Conservation (phyloP, 2,329 filamentous ascomycete genomes). For the Cladophialophora chaetospira region DNA sequence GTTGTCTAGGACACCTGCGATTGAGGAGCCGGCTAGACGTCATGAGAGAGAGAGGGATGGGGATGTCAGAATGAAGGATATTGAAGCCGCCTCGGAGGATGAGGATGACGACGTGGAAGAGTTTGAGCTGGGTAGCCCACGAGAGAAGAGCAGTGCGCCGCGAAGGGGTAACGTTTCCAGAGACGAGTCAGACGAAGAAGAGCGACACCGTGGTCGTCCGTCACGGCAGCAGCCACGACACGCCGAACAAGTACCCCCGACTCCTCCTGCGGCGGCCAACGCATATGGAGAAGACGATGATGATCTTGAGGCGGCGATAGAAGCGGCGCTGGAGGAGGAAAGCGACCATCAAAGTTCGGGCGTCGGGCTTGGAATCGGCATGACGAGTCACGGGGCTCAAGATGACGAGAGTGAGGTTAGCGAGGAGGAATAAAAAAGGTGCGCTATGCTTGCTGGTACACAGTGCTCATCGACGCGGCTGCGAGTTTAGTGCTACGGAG, state of each 20-base stretch:
- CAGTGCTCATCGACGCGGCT: neutral
- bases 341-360: slow-evolving; percentile 56
- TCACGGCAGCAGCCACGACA: slow-evolving; percentile 6
- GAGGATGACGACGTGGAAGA: slow-evolving; percentile 53
- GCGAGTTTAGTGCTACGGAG: neutral
- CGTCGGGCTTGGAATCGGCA: slow-evolving; percentile 67
- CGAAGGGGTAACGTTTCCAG: slow-evolving; percentile 11
- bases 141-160: slow-evolving; percentile 12
- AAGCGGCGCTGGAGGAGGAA: slow-evolving; percentile 53
- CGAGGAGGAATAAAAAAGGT: slow-evolving; percentile 58
- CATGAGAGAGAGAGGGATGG: slow-evolving; percentile 16
- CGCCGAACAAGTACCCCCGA: slow-evolving; percentile 14
- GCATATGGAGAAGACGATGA: slow-evolving; percentile 41
- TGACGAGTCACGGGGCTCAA: slow-evolving; percentile 45
- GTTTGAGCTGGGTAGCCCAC: slow-evolving; percentile 33
- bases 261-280: slow-evolving; percentile 21
- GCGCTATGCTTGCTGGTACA: neutral
- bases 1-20: neutral
- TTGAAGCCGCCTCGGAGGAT: slow-evolving; percentile 40
- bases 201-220: neutral
- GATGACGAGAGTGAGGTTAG: slow-evolving; percentile 67
- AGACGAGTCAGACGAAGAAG: slow-evolving; percentile 7
- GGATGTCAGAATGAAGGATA: slow-evolving; percentile 38
- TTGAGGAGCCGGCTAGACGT: neutral
- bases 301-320: slow-evolving; percentile 61